Evolutionary conservation across 495 filamentous ascomycete genomes (phyloP).

Genomic region (Pyrenopolyporus hunteri): DNA sequence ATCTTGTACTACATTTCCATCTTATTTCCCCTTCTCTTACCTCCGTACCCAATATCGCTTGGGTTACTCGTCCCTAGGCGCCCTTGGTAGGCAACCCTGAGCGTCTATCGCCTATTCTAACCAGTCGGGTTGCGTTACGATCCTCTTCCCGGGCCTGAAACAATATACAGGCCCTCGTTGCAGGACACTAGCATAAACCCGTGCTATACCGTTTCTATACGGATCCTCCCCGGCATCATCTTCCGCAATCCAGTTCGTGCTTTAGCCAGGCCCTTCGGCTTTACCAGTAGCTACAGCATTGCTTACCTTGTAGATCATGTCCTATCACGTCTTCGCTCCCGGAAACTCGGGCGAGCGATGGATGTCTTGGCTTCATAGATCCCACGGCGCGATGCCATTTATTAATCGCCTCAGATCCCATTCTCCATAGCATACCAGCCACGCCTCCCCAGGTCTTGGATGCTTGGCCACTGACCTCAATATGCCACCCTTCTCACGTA

Average conservation of each 20-base stretch:
- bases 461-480: constrained; percentile 39
- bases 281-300: constrained; percentile 14
- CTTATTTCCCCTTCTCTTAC: constrained; percentile 14
- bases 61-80: constrained; percentile 26
- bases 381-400: constrained; percentile 33
- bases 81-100: constrained; percentile 26
- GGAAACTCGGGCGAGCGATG: constrained; percentile 36
- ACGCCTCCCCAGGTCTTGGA: constrained; percentile 38
- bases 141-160: constrained; percentile 33
- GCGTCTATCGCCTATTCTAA: constrained; percentile 41
- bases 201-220: constrained; percentile 37
- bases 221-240: constrained; percentile 30
- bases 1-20: neutral
- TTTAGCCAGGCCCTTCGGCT: constrained; percentile 29
- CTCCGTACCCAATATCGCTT: constrained; percentile 24
- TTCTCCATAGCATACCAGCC: constrained; percentile 10
- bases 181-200: constrained; percentile 31
- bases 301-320: constrained; percentile 34
- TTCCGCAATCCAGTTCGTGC: constrained; percentile 39
- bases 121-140: constrained; percentile 37
- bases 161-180: constrained; percentile 33
- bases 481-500: constrained; percentile 39
- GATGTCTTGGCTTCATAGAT: constrained; percentile 23
- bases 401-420: constrained; percentile 32
- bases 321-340: constrained; percentile 33